Evolutionary conservation across 1,284 basidiomycete species (phyloP), one percentile per base, ranked within the genome.

Genomic region (Grifola frondosa): DNA sequence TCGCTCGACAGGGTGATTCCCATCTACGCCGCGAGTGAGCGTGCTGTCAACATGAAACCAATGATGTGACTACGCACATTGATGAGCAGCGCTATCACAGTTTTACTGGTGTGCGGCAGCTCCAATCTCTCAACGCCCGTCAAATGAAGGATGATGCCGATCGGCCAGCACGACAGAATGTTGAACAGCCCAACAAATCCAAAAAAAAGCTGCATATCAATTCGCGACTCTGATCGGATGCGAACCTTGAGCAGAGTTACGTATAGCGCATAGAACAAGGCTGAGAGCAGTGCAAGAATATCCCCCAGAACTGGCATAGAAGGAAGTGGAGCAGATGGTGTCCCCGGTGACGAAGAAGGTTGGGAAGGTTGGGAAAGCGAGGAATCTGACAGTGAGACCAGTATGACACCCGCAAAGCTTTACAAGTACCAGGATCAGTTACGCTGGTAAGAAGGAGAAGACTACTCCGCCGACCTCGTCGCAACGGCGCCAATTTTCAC

Each of bases 141-240:
- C 17, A 83, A 65, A 63, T 99, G 91, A 23, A 99, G 75, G 16
- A 96, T 42, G 13, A 94, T 58, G 4, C 88, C 91, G 13, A 95
- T 69, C 0, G 95, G 91, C 82, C 92, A 91, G 40, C 86, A 83
- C 13, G 73, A 68, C 8, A 91, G 53, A 56, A 96, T 81, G 64
- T 93, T 98, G 71, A 92, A 94, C 10, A 92, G 70, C 7, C 94
- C 94, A 21, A 97, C 92, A 57, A 93, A 96, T 10, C 93, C 93
- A 56, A 96, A 93, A 69, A 96, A 93, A 12, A 96, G 73, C 56
- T 91, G 89, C 90, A 95, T 94, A 63, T 95, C 84, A 53, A 93
- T 81, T 31, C 93, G 78, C 6, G 88, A 87, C 63, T 97, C 94
- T 42, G 80, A 77, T 30, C 79, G 80, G 31, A 97, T 88, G 47